Percentiles rank a stretch among this genome's conserved stretches.
These are phyloP conservation scores for Stentor coeruleus DNA, from an alignment of 73 alveolate species.

Conservation along the genomic window DNA sequence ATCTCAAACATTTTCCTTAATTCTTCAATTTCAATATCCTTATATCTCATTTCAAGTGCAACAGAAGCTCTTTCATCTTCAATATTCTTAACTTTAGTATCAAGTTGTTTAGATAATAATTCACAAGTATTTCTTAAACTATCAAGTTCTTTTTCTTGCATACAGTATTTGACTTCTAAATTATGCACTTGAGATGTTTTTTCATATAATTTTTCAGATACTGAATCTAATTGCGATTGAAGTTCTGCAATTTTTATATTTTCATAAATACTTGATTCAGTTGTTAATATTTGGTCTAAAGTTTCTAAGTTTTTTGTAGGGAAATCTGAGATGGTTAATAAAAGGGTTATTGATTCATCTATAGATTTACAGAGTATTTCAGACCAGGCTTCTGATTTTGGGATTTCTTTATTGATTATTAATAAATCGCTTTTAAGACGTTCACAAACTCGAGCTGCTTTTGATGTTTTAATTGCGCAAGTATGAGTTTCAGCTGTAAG, in stretches of 20 bases:
- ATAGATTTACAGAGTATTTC: neutral
- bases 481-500: neutral
- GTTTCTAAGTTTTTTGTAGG: too few relatives aligned
- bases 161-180: neutral
- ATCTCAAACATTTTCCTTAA: neutral
- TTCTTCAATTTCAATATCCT: neutral
- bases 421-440: neutral
- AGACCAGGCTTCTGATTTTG: neutral
- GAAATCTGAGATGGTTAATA: neutral
- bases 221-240: neutral
- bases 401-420: neutral
- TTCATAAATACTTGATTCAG: neutral
- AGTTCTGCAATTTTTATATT: neutral
- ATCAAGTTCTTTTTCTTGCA: neutral
- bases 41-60: neutral
- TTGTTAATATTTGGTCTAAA: too few relatives aligned
- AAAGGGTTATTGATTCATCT: neutral
- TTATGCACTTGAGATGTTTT: neutral
- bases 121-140: neutral
- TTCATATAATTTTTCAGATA: neutral
- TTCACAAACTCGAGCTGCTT: neutral
- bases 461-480: too few relatives aligned
- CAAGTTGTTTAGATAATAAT: neutral
- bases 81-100: conserved; percentile 2
- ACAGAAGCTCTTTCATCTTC: neutral